Conservation (phyloP, 108 stramenopile species). For the Parietichytrium sp. region DNA sequence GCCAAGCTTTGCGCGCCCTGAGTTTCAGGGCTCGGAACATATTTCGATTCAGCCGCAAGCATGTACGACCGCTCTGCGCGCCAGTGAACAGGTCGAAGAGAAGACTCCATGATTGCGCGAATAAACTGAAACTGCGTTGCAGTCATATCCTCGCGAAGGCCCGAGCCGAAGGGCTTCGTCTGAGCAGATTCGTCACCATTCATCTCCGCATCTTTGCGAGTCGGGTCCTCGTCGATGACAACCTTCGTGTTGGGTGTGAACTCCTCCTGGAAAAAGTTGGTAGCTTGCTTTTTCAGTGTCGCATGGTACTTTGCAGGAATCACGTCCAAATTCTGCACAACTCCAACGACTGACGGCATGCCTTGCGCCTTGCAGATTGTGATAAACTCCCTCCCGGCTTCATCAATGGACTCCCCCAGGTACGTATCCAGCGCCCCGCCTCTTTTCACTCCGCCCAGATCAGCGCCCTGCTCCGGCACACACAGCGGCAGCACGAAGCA, state of each 20-base stretch:
- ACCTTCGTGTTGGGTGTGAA: slow-evolving; percentile 27
- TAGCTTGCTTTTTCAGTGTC: slow-evolving; percentile 49
- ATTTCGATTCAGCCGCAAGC: slow-evolving; percentile 53
- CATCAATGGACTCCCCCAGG: slow-evolving; percentile 49
- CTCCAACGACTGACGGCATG: slow-evolving; percentile 80
- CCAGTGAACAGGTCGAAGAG: slow-evolving; percentile 52
- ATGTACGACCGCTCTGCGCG: slow-evolving; percentile 72
- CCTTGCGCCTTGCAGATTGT: slow-evolving; percentile 89
- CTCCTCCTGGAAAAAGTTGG: slow-evolving; percentile 56
- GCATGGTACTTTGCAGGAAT: not conserved
- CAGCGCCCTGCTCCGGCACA: slow-evolving; percentile 64
- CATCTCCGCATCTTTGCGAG: slow-evolving; percentile 54
- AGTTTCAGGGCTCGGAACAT: slow-evolving; percentile 53
- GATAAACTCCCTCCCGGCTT: slow-evolving; percentile 64
- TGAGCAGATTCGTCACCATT: slow-evolving; percentile 38
- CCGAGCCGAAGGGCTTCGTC: not conserved
- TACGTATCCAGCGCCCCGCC: slow-evolving; percentile 37
- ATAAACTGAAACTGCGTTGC: slow-evolving; percentile 54
- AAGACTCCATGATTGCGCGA: slow-evolving; percentile 59
- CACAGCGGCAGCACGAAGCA: slow-evolving; percentile 80
- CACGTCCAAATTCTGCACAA: slow-evolving; percentile 63
- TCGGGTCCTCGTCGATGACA: slow-evolving; percentile 37
- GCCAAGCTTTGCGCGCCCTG: slow-evolving; percentile 55
- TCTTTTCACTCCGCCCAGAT: slow-evolving; percentile 44
- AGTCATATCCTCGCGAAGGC: slow-evolving; percentile 24